A percentile compares a stretch with the other conserved stretches of the same genome.
phyloP scores from a whole-genome alignment of 2,329 filamentous ascomycete species.

The Botrytis fragariae region DNA sequence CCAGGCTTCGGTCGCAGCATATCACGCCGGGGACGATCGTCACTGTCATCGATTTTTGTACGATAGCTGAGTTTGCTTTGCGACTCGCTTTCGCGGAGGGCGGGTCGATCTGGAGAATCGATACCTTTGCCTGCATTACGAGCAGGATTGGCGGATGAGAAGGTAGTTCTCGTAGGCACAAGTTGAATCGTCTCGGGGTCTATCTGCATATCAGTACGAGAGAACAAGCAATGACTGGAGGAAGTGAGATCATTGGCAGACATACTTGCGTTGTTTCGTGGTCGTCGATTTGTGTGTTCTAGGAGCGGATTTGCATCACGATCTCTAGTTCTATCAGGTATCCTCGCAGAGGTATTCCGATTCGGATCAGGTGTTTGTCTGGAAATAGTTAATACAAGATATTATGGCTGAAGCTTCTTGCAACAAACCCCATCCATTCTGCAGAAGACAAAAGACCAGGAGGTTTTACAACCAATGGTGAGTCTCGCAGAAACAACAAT shows the following conservation, averaged over 20 bases:
- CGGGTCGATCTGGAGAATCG: slow-evolving; percentile 45
- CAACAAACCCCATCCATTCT: slow-evolving; percentile 88
- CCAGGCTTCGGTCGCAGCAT: slow-evolving; percentile 51
- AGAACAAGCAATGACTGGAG: slow-evolving; percentile 24
- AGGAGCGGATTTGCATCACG: slow-evolving; percentile 34
- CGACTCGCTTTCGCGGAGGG: slow-evolving; percentile 51
- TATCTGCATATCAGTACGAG: slow-evolving; percentile 38
- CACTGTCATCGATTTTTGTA: slow-evolving; percentile 49
- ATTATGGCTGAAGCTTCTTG: neutral
- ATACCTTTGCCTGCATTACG: slow-evolving; percentile 43
- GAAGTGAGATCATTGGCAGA: slow-evolving; percentile 23
- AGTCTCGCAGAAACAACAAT: slow-evolving; percentile 72
- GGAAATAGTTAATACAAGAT: slow-evolving; percentile 27
- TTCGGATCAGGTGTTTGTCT: slow-evolving; percentile 35
- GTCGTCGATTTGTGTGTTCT: slow-evolving; percentile 47
- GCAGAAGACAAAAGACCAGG: slow-evolving; percentile 76
- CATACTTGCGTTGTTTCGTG: slow-evolving; percentile 55
- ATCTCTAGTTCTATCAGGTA: slow-evolving; percentile 50
- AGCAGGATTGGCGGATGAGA: slow-evolving; percentile 69
- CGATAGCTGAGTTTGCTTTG: slow-evolving; percentile 62
- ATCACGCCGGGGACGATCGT: slow-evolving; percentile 49
- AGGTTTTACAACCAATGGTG: slow-evolving; percentile 76
- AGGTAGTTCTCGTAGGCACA: slow-evolving; percentile 78
- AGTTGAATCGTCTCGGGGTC: slow-evolving; percentile 80
- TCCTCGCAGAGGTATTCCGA: slow-evolving; percentile 34